phyloP scores from a whole-genome alignment of 768 basidiomycete genomes.

The Pleurotus pulmonarius region DNA sequence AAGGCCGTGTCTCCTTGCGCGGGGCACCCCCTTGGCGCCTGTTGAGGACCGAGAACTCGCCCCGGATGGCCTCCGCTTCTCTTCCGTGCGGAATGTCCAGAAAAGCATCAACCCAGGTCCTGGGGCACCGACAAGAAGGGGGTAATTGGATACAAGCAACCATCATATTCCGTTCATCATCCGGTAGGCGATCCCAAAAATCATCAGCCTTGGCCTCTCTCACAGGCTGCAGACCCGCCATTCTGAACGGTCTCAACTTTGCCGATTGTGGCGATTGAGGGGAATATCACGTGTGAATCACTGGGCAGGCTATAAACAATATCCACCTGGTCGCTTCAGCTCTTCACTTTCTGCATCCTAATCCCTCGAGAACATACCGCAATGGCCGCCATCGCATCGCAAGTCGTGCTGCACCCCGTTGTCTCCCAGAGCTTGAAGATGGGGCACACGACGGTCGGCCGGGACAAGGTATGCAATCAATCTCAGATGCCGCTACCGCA shows the following conservation, averaged over 20 bases:
- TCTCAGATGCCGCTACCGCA: background rate
- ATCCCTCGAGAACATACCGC: slow-evolving; percentile 5
- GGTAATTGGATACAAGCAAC: background rate
- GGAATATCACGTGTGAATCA: slow-evolving; percentile 19
- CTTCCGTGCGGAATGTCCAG: too few relatives aligned
- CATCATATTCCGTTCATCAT: background rate
- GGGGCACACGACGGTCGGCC: slow-evolving; percentile 75
- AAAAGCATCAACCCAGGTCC: too few relatives aligned
- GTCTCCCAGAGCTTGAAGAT: slow-evolving; percentile 75
- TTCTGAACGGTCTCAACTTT: slow-evolving; percentile 3
- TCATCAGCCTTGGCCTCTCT: background rate
- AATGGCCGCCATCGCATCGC: slow-evolving; percentile 59
- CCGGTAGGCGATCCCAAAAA: background rate
- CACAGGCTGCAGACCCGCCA: background rate
- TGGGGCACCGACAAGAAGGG: too few relatives aligned
- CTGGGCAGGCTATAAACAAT: slow-evolving; percentile 11
- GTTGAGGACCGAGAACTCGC: too few relatives aligned
- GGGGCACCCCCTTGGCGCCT: too few relatives aligned
- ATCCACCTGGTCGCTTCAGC: slow-evolving; percentile 1
- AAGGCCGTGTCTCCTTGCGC: too few relatives aligned
- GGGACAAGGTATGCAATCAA: slow-evolving; percentile 72
- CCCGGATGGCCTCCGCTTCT: too few relatives aligned
- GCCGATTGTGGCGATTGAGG: background rate
- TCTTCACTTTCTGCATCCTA: slow-evolving; percentile 1
- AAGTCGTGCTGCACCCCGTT: slow-evolving; percentile 82